A percentile compares a stretch with the other conserved stretches of the same genome.
Evolutionary conservation across 345 rosid species (phyloP).

Genomic region (Pistacia vera): DNA sequence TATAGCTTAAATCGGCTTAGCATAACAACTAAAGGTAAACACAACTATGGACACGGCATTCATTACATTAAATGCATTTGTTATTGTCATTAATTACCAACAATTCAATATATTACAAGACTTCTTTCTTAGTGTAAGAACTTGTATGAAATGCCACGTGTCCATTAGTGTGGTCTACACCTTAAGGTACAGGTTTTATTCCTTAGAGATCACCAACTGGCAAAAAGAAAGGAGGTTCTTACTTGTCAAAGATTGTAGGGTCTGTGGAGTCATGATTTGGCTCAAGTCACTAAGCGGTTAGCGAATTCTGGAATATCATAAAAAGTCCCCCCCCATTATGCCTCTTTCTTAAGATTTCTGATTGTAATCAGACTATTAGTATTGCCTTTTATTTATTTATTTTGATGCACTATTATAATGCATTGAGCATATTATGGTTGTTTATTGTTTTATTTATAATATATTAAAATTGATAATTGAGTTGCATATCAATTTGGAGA

Average conservation of each 20-base stretch:
- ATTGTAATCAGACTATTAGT: neutral
- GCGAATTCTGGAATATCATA: neutral
- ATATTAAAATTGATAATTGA: neutral
- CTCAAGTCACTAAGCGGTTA: neutral
- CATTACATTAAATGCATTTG: too few species aligned
- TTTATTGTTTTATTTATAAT: neutral
- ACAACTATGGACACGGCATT: too few species aligned
- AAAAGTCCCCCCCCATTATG: neutral
- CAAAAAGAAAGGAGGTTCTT: neutral
- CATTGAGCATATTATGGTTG: neutral
- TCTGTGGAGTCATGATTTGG: neutral
- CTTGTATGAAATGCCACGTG: too few species aligned
- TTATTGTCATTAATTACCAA: too few species aligned
- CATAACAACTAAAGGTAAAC: too few species aligned
- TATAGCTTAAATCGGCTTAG: too few species aligned
- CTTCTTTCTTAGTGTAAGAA: too few species aligned
- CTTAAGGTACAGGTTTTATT: too few species aligned
- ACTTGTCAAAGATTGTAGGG: too few species aligned
- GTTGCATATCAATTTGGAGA: neutral
- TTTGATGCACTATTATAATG: neutral
- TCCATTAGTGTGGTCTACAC: too few species aligned
- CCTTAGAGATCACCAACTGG: neutral
- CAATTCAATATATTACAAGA: too few species aligned
- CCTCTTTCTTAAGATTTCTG: neutral
- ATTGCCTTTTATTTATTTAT: neutral